Evolutionary conservation across 176 grass and related monocot species (phyloP), one percentile per base, ranked within the genome.

Genomic region (Stipa capillata): DNA sequence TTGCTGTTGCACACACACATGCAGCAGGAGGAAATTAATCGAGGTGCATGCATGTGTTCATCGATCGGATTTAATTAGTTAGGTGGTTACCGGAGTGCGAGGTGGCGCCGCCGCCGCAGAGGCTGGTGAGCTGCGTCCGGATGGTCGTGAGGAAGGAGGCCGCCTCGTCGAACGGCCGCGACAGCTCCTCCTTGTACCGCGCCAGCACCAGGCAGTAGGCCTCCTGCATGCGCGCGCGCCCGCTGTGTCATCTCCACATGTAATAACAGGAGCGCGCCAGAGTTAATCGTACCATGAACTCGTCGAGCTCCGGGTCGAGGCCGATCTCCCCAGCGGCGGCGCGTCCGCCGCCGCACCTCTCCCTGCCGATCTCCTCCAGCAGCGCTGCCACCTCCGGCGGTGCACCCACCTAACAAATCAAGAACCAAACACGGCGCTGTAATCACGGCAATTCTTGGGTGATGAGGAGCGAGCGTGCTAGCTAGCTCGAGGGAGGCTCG

Each of bases 271-370:
- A 27, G 14, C 5, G 8, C 8, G 44, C 36, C 10, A 43, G 25
- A 62, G 81, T 62, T 28, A 70, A 27, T 8, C n/a, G n/a, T 77
- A 99, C 96, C 96, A 99, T 99, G 88, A 99, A 99, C 31, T 93
- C 88, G 85, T 99, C 96, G 42, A 99, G 96, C 90, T 99, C 92
- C 1, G 92, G 96, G 88, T 99, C 90, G 21, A 89, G 74, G 51
- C 88, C 90, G 28, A 87, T 88, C 69, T 95, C 81, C 11, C 61
- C 74, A 37, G 33, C 34, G 16, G 11, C 23, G 6, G 13, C 67
- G 20, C 53, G 51, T 36, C 80, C 32, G 33, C n/a, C n/a, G n/a
- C 45, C 58, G 72, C 84, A 71, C 47, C 84, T 69, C 47, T 96
- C 97, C 31, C 84, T 71, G 23, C 84, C 84, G 43, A 99, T 95